phyloP scores from a whole-genome alignment of 148 eudicot genomes.

The Gaultheria prostrata region DNA sequence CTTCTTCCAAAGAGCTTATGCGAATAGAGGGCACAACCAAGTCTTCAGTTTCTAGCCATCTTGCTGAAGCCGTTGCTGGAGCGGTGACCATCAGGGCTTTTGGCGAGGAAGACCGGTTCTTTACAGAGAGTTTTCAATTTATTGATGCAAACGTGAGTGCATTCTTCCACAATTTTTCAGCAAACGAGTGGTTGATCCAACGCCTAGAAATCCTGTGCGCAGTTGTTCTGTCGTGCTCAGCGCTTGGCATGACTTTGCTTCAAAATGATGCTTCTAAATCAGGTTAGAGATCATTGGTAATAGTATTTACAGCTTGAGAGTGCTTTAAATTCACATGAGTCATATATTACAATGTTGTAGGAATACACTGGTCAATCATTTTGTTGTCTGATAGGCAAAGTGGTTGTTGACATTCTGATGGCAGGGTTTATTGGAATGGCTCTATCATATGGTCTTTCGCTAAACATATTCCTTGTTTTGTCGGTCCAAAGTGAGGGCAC shows the following conservation, averaged over 20 bases:
- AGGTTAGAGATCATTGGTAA: slow-evolving; percentile 21
- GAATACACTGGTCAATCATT: background rate
- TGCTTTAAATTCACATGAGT: background rate
- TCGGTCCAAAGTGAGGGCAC: slow-evolving; percentile 42
- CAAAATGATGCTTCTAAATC: slow-evolving; percentile 31
- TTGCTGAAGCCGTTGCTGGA: slow-evolving; percentile 59
- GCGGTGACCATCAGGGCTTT: slow-evolving; percentile 63
- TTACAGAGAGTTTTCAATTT: slow-evolving; percentile 31
- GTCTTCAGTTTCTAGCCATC: slow-evolving; percentile 50
- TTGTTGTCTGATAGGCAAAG: slow-evolving; percentile 37
- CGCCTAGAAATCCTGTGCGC: slow-evolving; percentile 54
- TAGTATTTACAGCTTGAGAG: background rate
- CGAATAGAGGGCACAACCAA: slow-evolving; percentile 67
- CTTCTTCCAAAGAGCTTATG: slow-evolving; percentile 61
- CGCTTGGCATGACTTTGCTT: slow-evolving; percentile 41
- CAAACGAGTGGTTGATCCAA: slow-evolving; percentile 61
- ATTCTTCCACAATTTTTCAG: slow-evolving; percentile 50
- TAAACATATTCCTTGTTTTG: slow-evolving; percentile 42
- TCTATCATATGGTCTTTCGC: slow-evolving; percentile 81
- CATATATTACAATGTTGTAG: background rate
- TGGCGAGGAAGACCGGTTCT: slow-evolving; percentile 51
- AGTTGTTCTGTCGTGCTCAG: slow-evolving; percentile 44
- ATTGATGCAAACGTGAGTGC: slow-evolving; percentile 43
- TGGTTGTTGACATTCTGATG: slow-evolving; percentile 1
- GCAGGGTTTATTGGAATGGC: slow-evolving; percentile 92